Conservation (phyloP, 2,329 filamentous ascomycete genomes). For the Nemania sp. region DNA sequence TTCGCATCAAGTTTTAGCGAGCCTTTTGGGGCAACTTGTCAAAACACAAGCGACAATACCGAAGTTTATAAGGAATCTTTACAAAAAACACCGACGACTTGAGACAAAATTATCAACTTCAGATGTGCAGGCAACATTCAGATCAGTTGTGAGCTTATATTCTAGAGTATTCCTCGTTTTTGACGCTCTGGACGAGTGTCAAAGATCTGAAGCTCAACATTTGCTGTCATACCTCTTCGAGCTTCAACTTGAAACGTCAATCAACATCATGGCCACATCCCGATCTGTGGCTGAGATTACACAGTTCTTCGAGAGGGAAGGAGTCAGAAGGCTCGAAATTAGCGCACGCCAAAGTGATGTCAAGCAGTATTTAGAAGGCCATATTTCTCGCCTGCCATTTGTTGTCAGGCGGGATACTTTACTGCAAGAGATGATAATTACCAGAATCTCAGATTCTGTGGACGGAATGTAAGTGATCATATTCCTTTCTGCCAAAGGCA, state of each 20-base stretch:
- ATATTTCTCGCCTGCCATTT: slow-evolving; percentile 28
- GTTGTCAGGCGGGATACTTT: slow-evolving; percentile 22
- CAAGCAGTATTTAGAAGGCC: slow-evolving; percentile 8
- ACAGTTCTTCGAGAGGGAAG: neutral
- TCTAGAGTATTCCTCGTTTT: slow-evolving; percentile 11
- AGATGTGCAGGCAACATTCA: neutral
- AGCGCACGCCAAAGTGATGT: slow-evolving; percentile 13
- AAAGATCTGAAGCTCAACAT: neutral
- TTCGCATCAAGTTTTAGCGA: slow-evolving; percentile 38
- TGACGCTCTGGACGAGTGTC: slow-evolving; percentile 20
- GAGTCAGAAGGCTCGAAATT: slow-evolving; percentile 2
- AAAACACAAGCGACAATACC: slow-evolving; percentile 33
- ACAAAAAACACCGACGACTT: slow-evolving; percentile 15
- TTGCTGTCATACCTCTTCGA: slow-evolving; percentile 2
- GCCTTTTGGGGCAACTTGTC: slow-evolving; percentile 45
- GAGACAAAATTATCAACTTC: neutral
- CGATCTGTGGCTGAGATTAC: slow-evolving; percentile 1
- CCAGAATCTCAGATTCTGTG: slow-evolving; percentile 29
- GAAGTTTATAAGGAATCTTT: slow-evolving; percentile 35
- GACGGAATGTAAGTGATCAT: slow-evolving; percentile 45
- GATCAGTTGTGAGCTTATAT: neutral
- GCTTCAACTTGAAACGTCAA: neutral
- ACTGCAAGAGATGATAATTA: slow-evolving; percentile 9
- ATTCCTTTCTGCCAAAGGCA: neutral
- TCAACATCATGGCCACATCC: slow-evolving; percentile 17